phyloP scores from a whole-genome alignment of 805 yeast genomes.

The Spathaspora girioi region DNA sequence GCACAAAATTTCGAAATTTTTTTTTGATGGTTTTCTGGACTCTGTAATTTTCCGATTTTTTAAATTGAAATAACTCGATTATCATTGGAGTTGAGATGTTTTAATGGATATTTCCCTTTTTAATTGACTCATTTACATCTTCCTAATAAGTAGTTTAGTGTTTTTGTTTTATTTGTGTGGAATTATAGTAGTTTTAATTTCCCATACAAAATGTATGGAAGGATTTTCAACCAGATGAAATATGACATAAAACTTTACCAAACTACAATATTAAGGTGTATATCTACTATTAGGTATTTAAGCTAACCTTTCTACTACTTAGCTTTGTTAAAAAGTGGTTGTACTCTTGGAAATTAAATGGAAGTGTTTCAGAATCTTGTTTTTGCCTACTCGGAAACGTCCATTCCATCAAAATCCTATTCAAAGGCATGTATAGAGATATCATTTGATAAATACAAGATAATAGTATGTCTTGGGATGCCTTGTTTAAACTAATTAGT shows the following conservation, averaged over 20 bases:
- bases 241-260: not conserved
- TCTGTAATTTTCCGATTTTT: not conserved
- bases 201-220: not conserved
- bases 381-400: too few species aligned
- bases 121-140: not conserved
- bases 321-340: too few species aligned
- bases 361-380: too few species aligned
- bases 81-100: too few species aligned
- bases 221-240: not conserved
- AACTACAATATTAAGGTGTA: not conserved
- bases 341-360: too few species aligned
- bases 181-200: not conserved
- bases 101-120: not conserved
- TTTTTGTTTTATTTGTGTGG: not conserved
- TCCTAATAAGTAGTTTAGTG: not conserved
- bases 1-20: not conserved
- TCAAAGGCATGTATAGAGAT: too few species aligned
- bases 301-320: too few species aligned
- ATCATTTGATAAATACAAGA: too few species aligned
- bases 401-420: too few species aligned
- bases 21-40: not conserved
- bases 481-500: too few species aligned
- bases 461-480: too few species aligned
- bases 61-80: not conserved
- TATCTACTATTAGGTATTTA: not conserved